These are phyloP conservation scores for Trichoderma aggressivum DNA, from an alignment of 2,329 filamentous ascomycete species.

Conservation along the genomic window DNA sequence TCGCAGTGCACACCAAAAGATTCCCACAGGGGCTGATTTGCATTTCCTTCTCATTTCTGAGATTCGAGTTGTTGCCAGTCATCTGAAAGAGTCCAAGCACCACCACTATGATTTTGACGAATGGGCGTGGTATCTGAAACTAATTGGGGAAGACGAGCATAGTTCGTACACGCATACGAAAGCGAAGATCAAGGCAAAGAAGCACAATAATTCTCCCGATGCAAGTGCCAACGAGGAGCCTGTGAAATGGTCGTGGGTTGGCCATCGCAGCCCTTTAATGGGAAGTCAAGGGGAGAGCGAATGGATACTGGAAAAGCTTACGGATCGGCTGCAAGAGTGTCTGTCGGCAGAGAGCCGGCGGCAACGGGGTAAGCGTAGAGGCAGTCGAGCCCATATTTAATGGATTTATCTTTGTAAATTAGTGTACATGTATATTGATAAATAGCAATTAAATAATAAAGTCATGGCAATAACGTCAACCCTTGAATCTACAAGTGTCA, in stretches of 20 bases:
- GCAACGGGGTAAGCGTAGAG: background rate
- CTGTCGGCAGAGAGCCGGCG: background rate
- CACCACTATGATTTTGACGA: conserved; percentile 76
- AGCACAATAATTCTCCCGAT: background rate
- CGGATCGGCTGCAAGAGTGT: conserved; percentile 9
- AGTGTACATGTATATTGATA: background rate
- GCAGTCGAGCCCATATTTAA: background rate
- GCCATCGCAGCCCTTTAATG: conserved; percentile 9
- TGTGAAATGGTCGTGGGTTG: conserved; percentile 16
- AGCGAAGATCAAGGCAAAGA: background rate
- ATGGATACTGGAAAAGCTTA: conserved; percentile 12
- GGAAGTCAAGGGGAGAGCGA: conserved; percentile 12
- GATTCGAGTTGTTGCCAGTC: conserved; percentile 1
- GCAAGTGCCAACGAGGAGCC: background rate
- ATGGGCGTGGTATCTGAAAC: conserved; percentile 78
- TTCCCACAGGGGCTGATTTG: conserved; percentile 11
- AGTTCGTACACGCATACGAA: background rate
- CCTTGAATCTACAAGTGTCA: background rate
- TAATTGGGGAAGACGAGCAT: conserved; percentile 35
- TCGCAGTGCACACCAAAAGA: background rate
- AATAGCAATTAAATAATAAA: background rate
- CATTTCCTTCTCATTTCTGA: conserved; percentile 14
- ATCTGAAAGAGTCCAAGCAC: background rate
- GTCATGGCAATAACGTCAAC: background rate
- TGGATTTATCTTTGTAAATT: background rate